Evolutionary conservation across 1,139 yeast genomes (phyloP).

Genomic region (Pichia sp.): DNA sequence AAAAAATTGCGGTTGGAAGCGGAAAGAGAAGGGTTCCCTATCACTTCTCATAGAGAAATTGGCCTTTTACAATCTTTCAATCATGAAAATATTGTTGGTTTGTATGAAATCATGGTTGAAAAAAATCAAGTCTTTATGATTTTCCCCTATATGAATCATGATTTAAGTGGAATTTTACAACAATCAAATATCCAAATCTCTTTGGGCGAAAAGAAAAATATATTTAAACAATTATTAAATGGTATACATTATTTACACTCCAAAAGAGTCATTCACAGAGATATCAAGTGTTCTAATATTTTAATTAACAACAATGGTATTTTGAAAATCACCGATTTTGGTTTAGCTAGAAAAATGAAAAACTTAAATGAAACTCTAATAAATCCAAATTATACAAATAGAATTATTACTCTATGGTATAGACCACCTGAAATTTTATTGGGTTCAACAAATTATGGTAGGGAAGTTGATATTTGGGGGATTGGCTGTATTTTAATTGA

Average conservation of each 20-base stretch:
- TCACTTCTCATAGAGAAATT: slow-evolving; percentile 90
- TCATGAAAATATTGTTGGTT: slow-evolving; percentile 74
- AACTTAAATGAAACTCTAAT: slow-evolving; percentile 43
- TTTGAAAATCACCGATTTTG: slow-evolving; percentile 88
- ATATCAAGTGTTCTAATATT: slow-evolving; percentile 90
- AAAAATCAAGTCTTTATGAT: slow-evolving; percentile 77
- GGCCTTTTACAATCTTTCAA: slow-evolving; percentile 80
- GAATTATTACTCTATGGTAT: slow-evolving; percentile 96
- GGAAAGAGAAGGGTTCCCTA: slow-evolving; percentile 93
- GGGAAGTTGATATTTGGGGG: slow-evolving; percentile 96
- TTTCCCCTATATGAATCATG: slow-evolving; percentile 91
- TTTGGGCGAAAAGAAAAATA: slow-evolving; percentile 65
- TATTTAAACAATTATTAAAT: slow-evolving; percentile 69
- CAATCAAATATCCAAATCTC: slow-evolving; percentile 63
- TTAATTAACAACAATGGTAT: slow-evolving; percentile 65
- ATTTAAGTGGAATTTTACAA: slow-evolving; percentile 77
- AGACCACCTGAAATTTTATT: slow-evolving; percentile 90
- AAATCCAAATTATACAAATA: slow-evolving; percentile 75
- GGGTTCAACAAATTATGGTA: slow-evolving; percentile 85
- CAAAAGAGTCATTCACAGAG: slow-evolving; percentile 80
- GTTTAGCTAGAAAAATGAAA: slow-evolving; percentile 79
- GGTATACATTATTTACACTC: slow-evolving; percentile 80
- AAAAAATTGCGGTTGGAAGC: slow-evolving; percentile 76
- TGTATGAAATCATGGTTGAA: slow-evolving; percentile 88
- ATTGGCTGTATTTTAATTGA: slow-evolving; percentile 88